Evolutionary conservation across 2,329 filamentous ascomycete genomes (phyloP), one percentile per base, ranked within the genome.

Genomic region (Lachnum nothofagi): DNA sequence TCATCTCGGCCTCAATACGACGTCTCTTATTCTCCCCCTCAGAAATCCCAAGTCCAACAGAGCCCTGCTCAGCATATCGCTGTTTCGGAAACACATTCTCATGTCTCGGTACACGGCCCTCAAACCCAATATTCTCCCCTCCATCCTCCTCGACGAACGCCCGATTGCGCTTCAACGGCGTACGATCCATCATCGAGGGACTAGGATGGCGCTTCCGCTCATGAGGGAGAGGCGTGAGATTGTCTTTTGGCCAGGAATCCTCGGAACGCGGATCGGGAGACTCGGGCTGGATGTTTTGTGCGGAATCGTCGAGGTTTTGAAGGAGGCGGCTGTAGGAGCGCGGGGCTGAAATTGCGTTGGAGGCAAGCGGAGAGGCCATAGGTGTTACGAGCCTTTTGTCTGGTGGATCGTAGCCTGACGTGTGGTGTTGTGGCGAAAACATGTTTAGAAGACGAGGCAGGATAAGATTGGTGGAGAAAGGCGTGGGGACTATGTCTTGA

Each of bases 201-300:
- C 78, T 51, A 71, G 76, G 57, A 60, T 67, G 24, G 75, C 74
- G 49, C 65, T 76, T 44, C 71, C 70, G 34, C 34, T 37, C 34
- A 20, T 8, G 17, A 37, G 34, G 34, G 1, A 22, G 17, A 9
- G 34, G 34, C 10, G 5, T 7, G 5, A 10, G 17, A 37, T 37
- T 17, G 4, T 37, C 34, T 4, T 37, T 17, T 6, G 34, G 34
- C 34, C 34, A 37, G 17, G n/a, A n/a, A 10, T 10, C 17, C 8
- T n/a, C 17, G 10, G 34, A n/a, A 5, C 16, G 10, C 34, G 17
- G 17, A 29, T 29, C 25, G 17, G 34, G 17, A 37, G 9, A 12
- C 1, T 20, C n/a, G 17, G 17, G 34, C 17, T 37, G 34, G 20
- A 19, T 4, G 17, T 5, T 12, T 10, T 20, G 7, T 5, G 34